Evolutionary conservation across 176 grass and related monocot species (phyloP), one percentile per base, ranked within the genome.

Genomic region (Hordeum marinum): DNA sequence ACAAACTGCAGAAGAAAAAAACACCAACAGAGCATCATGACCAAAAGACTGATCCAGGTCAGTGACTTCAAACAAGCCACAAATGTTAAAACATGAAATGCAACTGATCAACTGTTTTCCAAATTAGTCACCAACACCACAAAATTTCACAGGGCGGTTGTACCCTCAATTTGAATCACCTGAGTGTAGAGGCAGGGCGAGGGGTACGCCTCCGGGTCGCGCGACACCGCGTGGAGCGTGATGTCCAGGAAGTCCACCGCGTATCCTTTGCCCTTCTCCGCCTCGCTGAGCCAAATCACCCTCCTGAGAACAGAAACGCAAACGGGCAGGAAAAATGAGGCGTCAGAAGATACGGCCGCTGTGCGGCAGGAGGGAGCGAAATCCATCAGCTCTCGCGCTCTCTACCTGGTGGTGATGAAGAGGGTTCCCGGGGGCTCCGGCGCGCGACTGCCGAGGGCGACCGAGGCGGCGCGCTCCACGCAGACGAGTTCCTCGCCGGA

Each of bases 141-240:
- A 14, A 52, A 78, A 64, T 34, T 35, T 17, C n/a, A 68, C 34
- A 20, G 31, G 26, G 5, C 40, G 46, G 9, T 64, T 58, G 52
- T 25, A 48, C 66, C 45, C 34, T 39, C 23, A 63, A 82, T 29
- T 29, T 29, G 29, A 29, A 29, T 78, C 90, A 99, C 96, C 96
- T 99, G 93, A n/a, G 93, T 84, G 70, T 96, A 99, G 52, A 99
- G 82, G 84, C 96, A 99, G 7, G 96, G 91, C 10, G 84, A 73
- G 12, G 91, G 90, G 35, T 99, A 99, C 1, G 93, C 88, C 77
- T 96, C 96, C 18, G 80, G 93, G 69, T 99, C 91, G 63, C 91
- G 91, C 2, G 96, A 99, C 41, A 99, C 93, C 18, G 96, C 93
- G 77, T 99, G 94, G 23, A 99, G 96, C 41, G 91, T 83, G 84